Evolutionary conservation across 2,329 filamentous ascomycete genomes (phyloP).

Genomic region (Trichophyton verrucosum): DNA sequence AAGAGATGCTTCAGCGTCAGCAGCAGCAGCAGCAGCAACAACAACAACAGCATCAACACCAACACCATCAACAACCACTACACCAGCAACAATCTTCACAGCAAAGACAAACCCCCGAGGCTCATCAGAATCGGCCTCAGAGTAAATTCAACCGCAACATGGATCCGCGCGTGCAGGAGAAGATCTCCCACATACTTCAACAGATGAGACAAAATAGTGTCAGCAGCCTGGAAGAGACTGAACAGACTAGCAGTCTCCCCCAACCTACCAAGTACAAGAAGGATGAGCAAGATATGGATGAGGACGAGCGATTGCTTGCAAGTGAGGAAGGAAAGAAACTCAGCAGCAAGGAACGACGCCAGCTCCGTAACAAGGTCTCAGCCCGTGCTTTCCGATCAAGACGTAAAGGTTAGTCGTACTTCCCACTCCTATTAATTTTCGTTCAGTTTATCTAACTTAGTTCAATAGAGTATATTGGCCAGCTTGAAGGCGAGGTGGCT

Average conservation of each 20-base stretch:
- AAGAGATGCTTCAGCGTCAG: constrained; percentile 47
- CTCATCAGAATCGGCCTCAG: constrained; percentile 19
- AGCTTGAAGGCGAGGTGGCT: constrained; percentile 82
- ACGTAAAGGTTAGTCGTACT: constrained; percentile 64
- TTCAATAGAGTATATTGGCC: constrained; percentile 79
- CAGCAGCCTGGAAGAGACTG: constrained; percentile 39
- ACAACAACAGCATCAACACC: constrained; percentile 36
- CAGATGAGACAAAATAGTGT: constrained; percentile 73
- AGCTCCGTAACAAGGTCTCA: constrained; percentile 97
- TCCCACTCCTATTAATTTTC: constrained; percentile 9
- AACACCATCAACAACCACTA: constrained; percentile 37
- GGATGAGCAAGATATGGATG: constrained; percentile 97
- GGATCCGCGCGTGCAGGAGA: constrained; percentile 73
- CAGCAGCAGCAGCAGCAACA: constrained; percentile 28
- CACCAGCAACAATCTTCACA: constrained; percentile 37
- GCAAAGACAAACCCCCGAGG: constrained; percentile 18
- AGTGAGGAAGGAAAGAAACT: constrained; percentile 98
- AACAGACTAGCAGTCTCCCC: constrained; percentile 35
- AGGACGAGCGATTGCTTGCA: constrained; percentile 85
- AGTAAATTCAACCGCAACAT: constrained; percentile 30
- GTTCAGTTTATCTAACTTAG: constrained; percentile 33
- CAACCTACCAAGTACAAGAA: constrained; percentile 69
- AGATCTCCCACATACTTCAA: constrained; percentile 82
- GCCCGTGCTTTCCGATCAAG: constrained; percentile 95
- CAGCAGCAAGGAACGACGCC: constrained; percentile 91